Conservation (phyloP, 2,329 filamentous ascomycete species). For the Colletotrichum graminicola region DNA sequence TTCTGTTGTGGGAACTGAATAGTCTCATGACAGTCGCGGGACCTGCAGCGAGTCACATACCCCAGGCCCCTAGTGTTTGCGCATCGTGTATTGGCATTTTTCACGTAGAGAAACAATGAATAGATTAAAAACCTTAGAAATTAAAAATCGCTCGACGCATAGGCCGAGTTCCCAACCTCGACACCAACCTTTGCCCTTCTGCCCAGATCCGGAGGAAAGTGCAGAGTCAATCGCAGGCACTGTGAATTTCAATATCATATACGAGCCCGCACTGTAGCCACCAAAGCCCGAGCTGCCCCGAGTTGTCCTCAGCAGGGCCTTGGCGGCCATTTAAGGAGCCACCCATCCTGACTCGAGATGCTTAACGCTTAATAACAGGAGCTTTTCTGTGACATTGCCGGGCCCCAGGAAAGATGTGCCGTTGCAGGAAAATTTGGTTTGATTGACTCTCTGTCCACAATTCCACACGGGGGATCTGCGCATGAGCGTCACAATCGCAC, state of each 20-base stretch:
- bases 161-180: constrained; percentile 29
- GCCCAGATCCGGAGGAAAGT: constrained; percentile 26
- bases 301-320: neutral
- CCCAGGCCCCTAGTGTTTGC: constrained; percentile 11
- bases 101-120: neutral
- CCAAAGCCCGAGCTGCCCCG: constrained; percentile 12
- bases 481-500: constrained; percentile 25
- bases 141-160: constrained; percentile 12
- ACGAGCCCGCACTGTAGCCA: constrained; percentile 24
- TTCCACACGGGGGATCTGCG: constrained; percentile 40
- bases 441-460: constrained; percentile 29
- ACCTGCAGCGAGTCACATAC: constrained; percentile 6
- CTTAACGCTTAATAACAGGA: constrained; percentile 35
- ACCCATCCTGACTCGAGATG: constrained; percentile 25
- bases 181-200: constrained; percentile 15
- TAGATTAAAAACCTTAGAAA: too few relatives aligned
- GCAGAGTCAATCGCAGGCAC: constrained; percentile 30
- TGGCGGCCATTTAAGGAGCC: neutral
- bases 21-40: constrained; percentile 15
- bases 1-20: constrained; percentile 12
- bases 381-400: constrained; percentile 36
- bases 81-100: constrained; percentile 13
- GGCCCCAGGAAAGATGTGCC: constrained; percentile 27
- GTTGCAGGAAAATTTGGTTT: constrained; percentile 21
- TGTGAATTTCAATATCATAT: constrained; percentile 15